Evolutionary conservation across 2,329 filamentous ascomycete species (phyloP).

Genomic region (Penicillium glabrum): DNA sequence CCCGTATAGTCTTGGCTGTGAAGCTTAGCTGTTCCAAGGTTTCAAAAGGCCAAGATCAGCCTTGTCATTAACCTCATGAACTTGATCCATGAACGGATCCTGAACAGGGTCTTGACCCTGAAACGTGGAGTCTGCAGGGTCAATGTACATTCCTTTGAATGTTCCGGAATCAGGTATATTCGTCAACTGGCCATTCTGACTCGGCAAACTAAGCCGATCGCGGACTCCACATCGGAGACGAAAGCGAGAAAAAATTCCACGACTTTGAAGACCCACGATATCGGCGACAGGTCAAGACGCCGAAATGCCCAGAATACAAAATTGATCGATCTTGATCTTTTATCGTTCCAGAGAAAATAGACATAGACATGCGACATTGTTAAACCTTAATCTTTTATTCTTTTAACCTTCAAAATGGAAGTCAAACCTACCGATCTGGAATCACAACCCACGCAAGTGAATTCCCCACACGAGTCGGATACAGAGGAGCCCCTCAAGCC

Average conservation of each 20-base stretch:
- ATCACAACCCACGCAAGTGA: slow-evolving; percentile 11
- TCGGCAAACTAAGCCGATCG: not conserved
- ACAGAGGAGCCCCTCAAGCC: slow-evolving; percentile 16
- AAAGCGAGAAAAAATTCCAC: not conserved
- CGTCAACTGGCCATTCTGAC: not conserved
- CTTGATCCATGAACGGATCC: not conserved
- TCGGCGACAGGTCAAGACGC: slow-evolving; percentile 5
- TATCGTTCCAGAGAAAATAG: not conserved
- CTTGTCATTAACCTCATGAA: not conserved
- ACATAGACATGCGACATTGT: not conserved
- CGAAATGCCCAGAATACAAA: slow-evolving; percentile 5
- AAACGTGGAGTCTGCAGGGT: not conserved
- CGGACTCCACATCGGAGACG: not conserved
- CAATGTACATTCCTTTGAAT: no score
- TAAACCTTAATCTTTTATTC: not conserved
- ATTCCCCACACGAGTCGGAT: slow-evolving; percentile 16
- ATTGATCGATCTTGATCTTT: not conserved
- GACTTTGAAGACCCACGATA: not conserved
- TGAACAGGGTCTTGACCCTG: not conserved
- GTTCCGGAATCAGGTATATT: not conserved
- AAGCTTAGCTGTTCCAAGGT: slow-evolving; percentile 3
- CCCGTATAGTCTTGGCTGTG: not conserved
- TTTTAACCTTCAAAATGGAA: slow-evolving; percentile 8
- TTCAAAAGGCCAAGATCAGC: not conserved
- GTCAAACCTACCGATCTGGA: slow-evolving; percentile 11